phyloP scores from a whole-genome alignment of 495 filamentous ascomycete species.

The Penicillium samsonianum region DNA sequence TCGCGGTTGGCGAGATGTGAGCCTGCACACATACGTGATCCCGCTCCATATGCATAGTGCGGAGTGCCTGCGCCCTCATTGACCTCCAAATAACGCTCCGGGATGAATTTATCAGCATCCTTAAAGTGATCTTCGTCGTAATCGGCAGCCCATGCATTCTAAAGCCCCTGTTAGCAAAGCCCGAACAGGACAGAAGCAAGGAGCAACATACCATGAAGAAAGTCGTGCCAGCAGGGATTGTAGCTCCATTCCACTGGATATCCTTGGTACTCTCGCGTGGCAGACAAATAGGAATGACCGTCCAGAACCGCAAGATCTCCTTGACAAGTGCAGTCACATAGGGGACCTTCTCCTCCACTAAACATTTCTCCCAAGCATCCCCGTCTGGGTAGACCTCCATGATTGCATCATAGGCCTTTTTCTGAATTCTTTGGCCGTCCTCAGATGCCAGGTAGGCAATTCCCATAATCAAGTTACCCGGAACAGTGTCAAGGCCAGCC shows the following conservation, averaged over 20 bases:
- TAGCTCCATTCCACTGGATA: constrained; percentile 58
- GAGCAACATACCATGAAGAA: constrained; percentile 60
- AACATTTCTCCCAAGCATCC: constrained; percentile 64
- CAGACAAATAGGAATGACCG: constrained; percentile 72
- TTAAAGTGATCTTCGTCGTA: constrained; percentile 68
- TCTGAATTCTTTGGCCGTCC: constrained; percentile 63
- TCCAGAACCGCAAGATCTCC: constrained; percentile 70
- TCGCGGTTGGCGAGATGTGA: constrained; percentile 68
- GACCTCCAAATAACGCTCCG: constrained; percentile 65
- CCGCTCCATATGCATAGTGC: constrained; percentile 71
- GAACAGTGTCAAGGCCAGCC: constrained; percentile 69
- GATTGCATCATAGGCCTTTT: constrained; percentile 63
- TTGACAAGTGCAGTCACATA: constrained; percentile 71
- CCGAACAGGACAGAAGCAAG: not conserved
- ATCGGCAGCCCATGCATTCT: constrained; percentile 70
- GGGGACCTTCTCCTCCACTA: constrained; percentile 68
- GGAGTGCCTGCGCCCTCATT: constrained; percentile 60
- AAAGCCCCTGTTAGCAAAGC: constrained; percentile 6
- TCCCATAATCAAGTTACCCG: constrained; percentile 68
- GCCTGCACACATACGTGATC: constrained; percentile 73
- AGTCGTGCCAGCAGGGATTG: constrained; percentile 63
- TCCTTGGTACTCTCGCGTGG: constrained; percentile 65
- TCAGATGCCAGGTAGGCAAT: constrained; percentile 67
- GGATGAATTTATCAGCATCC: constrained; percentile 56
- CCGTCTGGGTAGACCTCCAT: constrained; percentile 63